phyloP scores from a whole-genome alignment of 257 asterid species.

The Gardenia jasminoides region DNA sequence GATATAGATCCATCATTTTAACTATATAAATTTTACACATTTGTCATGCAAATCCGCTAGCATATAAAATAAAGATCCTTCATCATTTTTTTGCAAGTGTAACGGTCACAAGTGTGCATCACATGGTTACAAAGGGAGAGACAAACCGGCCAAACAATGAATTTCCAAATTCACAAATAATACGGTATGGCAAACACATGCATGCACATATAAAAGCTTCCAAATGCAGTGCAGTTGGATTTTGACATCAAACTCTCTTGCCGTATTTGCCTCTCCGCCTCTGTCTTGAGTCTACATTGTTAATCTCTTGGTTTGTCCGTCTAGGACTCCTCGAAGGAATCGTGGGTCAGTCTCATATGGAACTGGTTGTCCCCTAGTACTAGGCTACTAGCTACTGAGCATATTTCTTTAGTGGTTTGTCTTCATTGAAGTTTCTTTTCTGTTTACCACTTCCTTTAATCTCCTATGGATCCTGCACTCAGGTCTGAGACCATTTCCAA shows the following conservation, averaged over 20 bases:
- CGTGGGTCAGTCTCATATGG: neutral
- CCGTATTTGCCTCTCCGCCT: neutral
- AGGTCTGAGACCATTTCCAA: constrained; percentile 40
- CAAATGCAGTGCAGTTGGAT: neutral
- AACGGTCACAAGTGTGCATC: no score
- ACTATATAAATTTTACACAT: no score
- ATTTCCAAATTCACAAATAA: neutral
- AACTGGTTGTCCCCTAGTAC: neutral
- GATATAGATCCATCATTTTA: no score
- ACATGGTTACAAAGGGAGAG: no score
- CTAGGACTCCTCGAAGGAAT: neutral
- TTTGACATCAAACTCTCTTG: neutral
- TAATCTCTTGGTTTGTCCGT: neutral
- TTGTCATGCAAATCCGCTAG: no score
- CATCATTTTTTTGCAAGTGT: no score
- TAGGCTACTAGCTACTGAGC: no score
- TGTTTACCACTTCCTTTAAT: neutral
- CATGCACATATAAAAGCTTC: neutral
- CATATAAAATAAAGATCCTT: no score
- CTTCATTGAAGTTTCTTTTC: neutral
- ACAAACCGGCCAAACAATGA: neutral
- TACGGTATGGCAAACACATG: neutral
- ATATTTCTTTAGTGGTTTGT: neutral
- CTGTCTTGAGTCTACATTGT: neutral
- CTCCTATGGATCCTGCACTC: constrained; percentile 44